These are phyloP conservation scores for Ziziphus jujuba DNA, from an alignment of 306 rosid species.

Conservation along the genomic window DNA sequence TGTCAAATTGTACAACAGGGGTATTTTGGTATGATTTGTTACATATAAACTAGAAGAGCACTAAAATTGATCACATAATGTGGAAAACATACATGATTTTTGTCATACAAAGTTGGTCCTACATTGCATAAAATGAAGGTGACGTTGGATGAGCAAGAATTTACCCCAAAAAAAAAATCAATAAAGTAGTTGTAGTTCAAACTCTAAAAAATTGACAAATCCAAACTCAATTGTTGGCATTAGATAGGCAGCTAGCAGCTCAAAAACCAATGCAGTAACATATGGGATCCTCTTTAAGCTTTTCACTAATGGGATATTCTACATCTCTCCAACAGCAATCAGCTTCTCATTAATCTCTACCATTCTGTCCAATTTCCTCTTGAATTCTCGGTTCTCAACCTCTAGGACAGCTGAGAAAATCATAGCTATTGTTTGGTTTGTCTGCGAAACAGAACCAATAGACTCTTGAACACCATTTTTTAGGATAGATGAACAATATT, in stretches of 20 bases:
- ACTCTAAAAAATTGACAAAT: constrained; percentile 90
- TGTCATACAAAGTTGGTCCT: no score
- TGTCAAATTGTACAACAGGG: no score
- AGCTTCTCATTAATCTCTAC: constrained; percentile 79
- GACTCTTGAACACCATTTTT: background rate
- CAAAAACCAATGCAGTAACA: constrained; percentile 75
- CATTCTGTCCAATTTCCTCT: constrained; percentile 84
- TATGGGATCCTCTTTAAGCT: constrained; percentile 90
- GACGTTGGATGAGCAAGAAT: no score
- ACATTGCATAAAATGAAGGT: no score
- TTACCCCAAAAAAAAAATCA: constrained; percentile 37
- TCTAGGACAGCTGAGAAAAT: constrained; percentile 95
- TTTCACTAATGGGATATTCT: constrained; percentile 72
- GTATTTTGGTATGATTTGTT: no score
- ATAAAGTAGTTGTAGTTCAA: constrained; percentile 81
- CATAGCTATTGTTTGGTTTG: constrained; percentile 92
- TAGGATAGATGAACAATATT: background rate
- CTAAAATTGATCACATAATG: no score
- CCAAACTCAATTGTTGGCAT: constrained; percentile 97
- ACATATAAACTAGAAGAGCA: no score
- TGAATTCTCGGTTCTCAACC: constrained; percentile 97
- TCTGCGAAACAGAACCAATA: constrained; percentile 64
- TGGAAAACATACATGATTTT: no score
- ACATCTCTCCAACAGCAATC: constrained; percentile 62
- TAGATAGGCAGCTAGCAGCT: constrained; percentile 80